Base-by-base conservation (phyloP, 1,139 yeast genomes). In the Zygoascus sp. region DNA sequence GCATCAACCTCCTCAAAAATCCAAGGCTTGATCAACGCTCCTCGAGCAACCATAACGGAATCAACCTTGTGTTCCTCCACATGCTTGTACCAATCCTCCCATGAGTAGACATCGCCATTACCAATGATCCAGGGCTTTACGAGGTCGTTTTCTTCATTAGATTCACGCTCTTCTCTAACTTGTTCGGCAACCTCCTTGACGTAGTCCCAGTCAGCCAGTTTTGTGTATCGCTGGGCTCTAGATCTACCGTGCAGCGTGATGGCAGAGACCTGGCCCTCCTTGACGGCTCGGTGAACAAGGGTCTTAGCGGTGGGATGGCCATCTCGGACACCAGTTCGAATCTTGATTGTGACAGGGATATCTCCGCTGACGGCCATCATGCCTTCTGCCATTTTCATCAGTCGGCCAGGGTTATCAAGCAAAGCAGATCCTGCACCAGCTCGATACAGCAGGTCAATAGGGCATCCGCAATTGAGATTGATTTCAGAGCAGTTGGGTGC, bases 1-100 rank as follows among this genome's bases (percentile, higher is more conserved):
- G 94, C 75, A 49, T 90, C 94, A 46, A 94, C 80, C 68, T 92
- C 99, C 69, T 94, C 97, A 60, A 92, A 92, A 43, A 92, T 87
- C 99, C 99, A 92, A 41, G 99, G 99, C 67, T 94, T 92, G 64
- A 94, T 90, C 56, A 92, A 77, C 0, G 97, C 97, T 47, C 97
- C 98, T 59, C 99, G 78, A 1, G 98, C 98, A 47, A 94, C 90
- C 97, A 94, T 92, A 19, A 89, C 95, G 32, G 94, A 81, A 67
- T 94, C 98, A 47, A 90, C 81, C 15, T 88, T 86, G 30, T 79
- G 78, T 40, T 79, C 74, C 34, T 76, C 75, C 38, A 81, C 73
- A n/a, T 85, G 90, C 37, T 74, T 74, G 64, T 88, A 77, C 96
- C 96, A 92, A 63, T 92, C 98, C 60, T 84, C 85, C 69, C 77